These are phyloP conservation scores for Aphanomyces cochlioides DNA, from an alignment of 352 stramenopile genomes.

Conservation along the genomic window DNA sequence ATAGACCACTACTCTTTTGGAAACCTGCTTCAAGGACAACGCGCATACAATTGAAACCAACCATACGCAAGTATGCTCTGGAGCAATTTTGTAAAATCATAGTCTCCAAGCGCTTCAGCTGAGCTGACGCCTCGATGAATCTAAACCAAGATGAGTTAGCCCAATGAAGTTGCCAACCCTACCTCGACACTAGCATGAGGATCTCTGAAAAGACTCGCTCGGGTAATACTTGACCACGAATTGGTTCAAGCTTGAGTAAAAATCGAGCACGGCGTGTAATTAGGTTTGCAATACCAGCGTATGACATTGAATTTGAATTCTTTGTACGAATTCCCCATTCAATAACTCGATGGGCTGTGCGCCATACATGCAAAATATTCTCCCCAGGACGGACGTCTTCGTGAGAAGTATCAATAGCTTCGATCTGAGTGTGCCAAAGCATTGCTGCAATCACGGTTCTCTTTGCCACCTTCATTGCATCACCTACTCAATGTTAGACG, in stretches of 20 bases:
- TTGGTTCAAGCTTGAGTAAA: slow-evolving; percentile 71
- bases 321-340: slow-evolving; percentile 87
- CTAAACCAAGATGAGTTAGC: neutral
- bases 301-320: slow-evolving; percentile 83
- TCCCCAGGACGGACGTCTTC: slow-evolving; percentile 71
- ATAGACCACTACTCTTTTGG: slow-evolving; percentile 36
- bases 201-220: slow-evolving; percentile 83
- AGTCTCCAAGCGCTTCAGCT: slow-evolving; percentile 45
- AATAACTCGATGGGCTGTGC: slow-evolving; percentile 78
- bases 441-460: slow-evolving; percentile 81
- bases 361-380: slow-evolving; percentile 90
- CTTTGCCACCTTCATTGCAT: slow-evolving; percentile 84
- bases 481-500: slow-evolving; percentile 31
- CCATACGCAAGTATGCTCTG: slow-evolving; percentile 65
- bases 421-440: slow-evolving; percentile 72
- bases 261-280: slow-evolving; percentile 85
- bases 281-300: slow-evolving; percentile 67
- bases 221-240: slow-evolving; percentile 63
- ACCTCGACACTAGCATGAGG: slow-evolving; percentile 76
- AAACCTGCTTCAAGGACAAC: slow-evolving; percentile 59
- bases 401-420: slow-evolving; percentile 39
- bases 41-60: slow-evolving; percentile 74
- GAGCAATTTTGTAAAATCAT: slow-evolving; percentile 72
- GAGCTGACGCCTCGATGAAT: neutral
- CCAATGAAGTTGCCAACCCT: slow-evolving; percentile 37